These are phyloP conservation scores for Verticillium albo-atrum DNA, from an alignment of 2,329 filamentous ascomycete species.

Conservation along the genomic window DNA sequence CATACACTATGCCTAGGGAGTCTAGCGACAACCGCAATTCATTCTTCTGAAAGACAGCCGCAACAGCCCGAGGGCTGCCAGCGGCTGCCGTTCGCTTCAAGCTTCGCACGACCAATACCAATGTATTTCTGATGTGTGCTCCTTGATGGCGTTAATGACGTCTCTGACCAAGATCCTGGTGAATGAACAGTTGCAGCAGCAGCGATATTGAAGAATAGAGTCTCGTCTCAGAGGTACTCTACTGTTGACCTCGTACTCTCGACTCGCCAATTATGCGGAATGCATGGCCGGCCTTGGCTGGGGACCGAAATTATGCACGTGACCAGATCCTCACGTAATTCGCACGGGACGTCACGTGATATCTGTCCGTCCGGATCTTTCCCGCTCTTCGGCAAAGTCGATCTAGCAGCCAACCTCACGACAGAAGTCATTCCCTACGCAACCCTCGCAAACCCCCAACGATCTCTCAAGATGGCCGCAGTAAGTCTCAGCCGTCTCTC, in stretches of 20 bases:
- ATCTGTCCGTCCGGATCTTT: slow-evolving; percentile 17
- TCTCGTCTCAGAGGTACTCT: no score
- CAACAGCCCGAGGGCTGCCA: neutral
- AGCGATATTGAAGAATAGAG: no score
- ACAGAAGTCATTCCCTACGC: slow-evolving; percentile 43
- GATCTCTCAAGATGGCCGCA: slow-evolving; percentile 61
- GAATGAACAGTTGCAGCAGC: no score
- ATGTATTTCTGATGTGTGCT: neutral
- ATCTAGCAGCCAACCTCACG: slow-evolving; percentile 36
- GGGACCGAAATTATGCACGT: neutral
- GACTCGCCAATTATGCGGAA: neutral
- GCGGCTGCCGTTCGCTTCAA: neutral
- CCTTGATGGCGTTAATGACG: no score
- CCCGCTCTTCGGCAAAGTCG: slow-evolving; percentile 38
- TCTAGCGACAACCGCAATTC: slow-evolving; percentile 2
- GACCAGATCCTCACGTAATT: neutral
- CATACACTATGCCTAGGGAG: slow-evolving; percentile 17
- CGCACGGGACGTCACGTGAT: slow-evolving; percentile 25
- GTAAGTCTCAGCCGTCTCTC: slow-evolving; percentile 43
- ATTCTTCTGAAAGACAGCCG: neutral
- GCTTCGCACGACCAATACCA: neutral
- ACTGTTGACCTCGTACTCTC: no score
- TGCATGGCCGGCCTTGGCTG: neutral
- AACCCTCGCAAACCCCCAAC: slow-evolving; percentile 40
- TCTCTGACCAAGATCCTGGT: neutral